Conservation (phyloP, 2,329 filamentous ascomycete genomes). For the Penicillium vulpinum region DNA sequence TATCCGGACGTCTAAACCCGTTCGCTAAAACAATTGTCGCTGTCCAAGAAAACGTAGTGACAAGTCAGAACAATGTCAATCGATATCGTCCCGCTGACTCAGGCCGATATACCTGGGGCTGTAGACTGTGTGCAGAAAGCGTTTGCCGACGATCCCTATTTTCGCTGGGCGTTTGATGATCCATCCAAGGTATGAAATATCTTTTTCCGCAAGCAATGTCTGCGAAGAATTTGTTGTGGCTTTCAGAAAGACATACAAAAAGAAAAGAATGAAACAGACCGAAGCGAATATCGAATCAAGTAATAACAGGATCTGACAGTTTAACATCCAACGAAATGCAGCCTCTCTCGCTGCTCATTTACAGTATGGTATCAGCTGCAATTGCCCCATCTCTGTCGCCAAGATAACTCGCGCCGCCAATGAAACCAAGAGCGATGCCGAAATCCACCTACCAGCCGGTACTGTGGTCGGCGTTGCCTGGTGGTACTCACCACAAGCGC, state of each 20-base stretch:
- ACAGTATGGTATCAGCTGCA: slow-evolving; percentile 65
- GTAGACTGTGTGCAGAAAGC: slow-evolving; percentile 66
- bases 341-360: slow-evolving; percentile 66
- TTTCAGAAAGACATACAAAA: not conserved
- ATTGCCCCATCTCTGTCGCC: slow-evolving; percentile 68
- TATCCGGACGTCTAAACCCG: slow-evolving; percentile 17
- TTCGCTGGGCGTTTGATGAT: slow-evolving; percentile 64
- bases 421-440: slow-evolving; percentile 20
- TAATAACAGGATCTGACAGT: slow-evolving; percentile 44
- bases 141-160: slow-evolving; percentile 67
- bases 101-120: slow-evolving; percentile 62
- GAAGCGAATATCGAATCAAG: slow-evolving; percentile 8
- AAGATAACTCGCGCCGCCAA: slow-evolving; percentile 53
- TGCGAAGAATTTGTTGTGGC: not conserved
- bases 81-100: slow-evolving; percentile 56
- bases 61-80: slow-evolving; percentile 49
- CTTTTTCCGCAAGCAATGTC: not conserved
- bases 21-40: slow-evolving; percentile 14
- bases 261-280: not conserved
- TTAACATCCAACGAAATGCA: slow-evolving; percentile 61
- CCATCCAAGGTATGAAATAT: slow-evolving; percentile 51
- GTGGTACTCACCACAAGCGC: slow-evolving; percentile 64
- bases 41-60: slow-evolving; percentile 19
- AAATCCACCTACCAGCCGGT: slow-evolving; percentile 15
- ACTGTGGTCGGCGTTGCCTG: slow-evolving; percentile 69